Evolutionary conservation across 352 stramenopile genomes (phyloP), one percentile per base, ranked within the genome.

Genomic region (Plasmopara halstedii): DNA sequence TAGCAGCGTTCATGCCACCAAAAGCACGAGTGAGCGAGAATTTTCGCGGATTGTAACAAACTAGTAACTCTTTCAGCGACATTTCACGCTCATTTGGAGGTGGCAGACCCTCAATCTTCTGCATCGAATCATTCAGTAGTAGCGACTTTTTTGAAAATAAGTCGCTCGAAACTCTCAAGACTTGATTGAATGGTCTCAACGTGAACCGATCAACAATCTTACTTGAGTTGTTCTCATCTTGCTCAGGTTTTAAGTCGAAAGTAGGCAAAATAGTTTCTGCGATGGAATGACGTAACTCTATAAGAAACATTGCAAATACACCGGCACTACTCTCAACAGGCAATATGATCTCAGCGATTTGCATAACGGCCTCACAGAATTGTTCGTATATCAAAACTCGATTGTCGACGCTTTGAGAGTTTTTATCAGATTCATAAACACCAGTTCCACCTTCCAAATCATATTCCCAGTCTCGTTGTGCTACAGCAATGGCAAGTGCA

Each of bases 11-110:
- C 6, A 48, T 57, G 23, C 23, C 4, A 14, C 47, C 46, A 2
- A 88, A 85, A 26, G 70, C 67, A 39, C 76, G 71, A 9, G 73
- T 78, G 36, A 88, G 69, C 21, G 71, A 63, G 17, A 83, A 75
- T 56, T 88, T 88, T 17, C 73, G 67, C 25, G 76, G 73, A 51
- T 84, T 88, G 53, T 83, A 85, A 58, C 58, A 57, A 19, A 88
- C 45, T 40, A 88, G 50, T 9, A 88, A 56, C 54, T 88, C 71
- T 42, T 86, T 88, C 46, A 88, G 71, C 23, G 76, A 88, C 76
- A 86, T 82, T 11, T 34, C 47, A 25, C 68, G 63, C 17, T 64
- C 59, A 35, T 88, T 58, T 3, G 73, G 73, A 23, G 61, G 58
- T 38, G 56, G 41, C 3, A 86, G 53, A 6, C 67, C 71, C 10